Evolutionary conservation across 179 eudicot genomes (phyloP), one percentile per base, ranked within the genome.

Genomic region (Drosera spatulata): DNA sequence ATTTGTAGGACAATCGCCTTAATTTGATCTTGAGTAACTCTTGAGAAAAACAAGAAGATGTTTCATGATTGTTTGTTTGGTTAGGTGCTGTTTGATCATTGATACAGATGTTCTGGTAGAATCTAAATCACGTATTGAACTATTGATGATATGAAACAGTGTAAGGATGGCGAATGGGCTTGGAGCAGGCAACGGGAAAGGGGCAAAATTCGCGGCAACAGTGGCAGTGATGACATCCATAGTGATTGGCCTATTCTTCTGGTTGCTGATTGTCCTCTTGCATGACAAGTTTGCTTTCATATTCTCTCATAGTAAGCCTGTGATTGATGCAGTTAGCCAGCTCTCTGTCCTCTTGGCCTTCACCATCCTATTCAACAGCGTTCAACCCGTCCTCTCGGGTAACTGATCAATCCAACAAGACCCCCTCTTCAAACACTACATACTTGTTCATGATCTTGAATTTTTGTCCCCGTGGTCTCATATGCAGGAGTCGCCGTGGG

Each of bases 371-470:
- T 68, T 77, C 68, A 77, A 77, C 59, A 73, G 81, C 11, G 64
- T 77, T 48, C 81, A 77, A 55, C 81, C 78, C 2, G 78, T 77
- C 62, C 81, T 77, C 38, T 77, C 81, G 0, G 81, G 81, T 77
- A 70, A 5, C 3, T 2, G 33, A 22, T 22, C 33, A 22, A 22
- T 22, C 33, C 33, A 22, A 22, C 33, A 22, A 22, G 33, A 1
- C 33, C 33, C 33, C 33, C 33, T 22, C 33, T 22, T 22, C 33
- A 22, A 22, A 22, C 33, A 22, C 33, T 1, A 22, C 33, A 22
- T 22, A 22, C 33, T 22, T 22, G 1, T 22, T 22, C 33, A 22
- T 22, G 33, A 1, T 22, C 33, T 22, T 22, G 33, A 22, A 22
- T 22, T 22, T 22, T 22, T 22, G 33, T 22, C 33, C 33, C 33